Percentiles rank a stretch among this genome's conserved stretches.
phyloP scores from a whole-genome alignment of 2,329 filamentous ascomycete species.

The Dactylonectria estremocensis region DNA sequence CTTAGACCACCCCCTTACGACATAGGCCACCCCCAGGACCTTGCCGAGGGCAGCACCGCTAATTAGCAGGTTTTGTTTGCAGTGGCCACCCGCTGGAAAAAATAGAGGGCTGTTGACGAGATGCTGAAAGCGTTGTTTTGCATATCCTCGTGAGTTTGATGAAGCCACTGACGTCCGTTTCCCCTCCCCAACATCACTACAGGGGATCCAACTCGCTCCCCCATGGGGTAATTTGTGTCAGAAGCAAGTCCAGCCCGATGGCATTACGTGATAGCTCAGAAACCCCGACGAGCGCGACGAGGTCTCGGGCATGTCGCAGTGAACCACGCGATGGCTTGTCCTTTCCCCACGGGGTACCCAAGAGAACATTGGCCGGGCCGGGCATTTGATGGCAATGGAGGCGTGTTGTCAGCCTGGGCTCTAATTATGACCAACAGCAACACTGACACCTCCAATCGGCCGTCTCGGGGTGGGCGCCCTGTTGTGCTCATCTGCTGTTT shows the following conservation, averaged over 20 bases:
- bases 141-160: no score
- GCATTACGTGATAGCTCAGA: constrained; percentile 34
- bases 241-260: constrained; percentile 14
- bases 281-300: background rate
- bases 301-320: background rate
- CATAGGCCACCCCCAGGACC: background rate
- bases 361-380: background rate
- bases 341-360: constrained; percentile 33
- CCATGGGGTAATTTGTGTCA: constrained; percentile 25
- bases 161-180: background rate
- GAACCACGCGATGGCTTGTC: background rate
- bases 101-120: no score
- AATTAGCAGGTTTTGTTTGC: no score
- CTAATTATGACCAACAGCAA: no score
- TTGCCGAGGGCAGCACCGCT: no score
- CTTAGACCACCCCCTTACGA: no score
- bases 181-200: background rate
- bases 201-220: constrained; percentile 10
- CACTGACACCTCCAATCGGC: no score
- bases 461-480: no score
- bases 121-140: no score
- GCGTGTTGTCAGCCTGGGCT: no score
- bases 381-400: background rate
- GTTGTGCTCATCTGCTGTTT: no score
- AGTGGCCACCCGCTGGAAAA: no score